phyloP scores from a whole-genome alignment of 345 rosid species.

The Bretschneidera sinensis region DNA sequence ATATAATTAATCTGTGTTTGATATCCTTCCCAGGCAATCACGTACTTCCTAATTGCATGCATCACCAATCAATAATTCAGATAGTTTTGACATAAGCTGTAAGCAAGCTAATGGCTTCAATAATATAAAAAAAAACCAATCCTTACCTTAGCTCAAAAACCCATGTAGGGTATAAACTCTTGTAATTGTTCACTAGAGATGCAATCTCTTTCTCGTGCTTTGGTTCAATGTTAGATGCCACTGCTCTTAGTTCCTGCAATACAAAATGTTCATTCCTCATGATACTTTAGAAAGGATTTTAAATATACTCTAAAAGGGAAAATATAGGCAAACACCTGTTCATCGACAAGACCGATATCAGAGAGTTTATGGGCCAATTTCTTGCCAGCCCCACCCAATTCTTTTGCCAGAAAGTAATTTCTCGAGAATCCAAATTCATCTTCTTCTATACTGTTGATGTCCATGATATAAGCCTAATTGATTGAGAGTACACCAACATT shows the following conservation, averaged over 20 bases:
- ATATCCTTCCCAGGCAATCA: no score
- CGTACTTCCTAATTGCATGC: no score
- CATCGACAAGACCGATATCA: constrained; percentile 70
- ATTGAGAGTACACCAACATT: no score
- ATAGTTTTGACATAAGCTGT: no score
- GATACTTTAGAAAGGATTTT: neutral
- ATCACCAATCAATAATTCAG: no score
- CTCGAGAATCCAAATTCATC: constrained; percentile 82
- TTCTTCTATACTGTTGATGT: constrained; percentile 46
- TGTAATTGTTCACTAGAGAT: constrained; percentile 51
- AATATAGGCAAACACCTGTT: constrained; percentile 45
- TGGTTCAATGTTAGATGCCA: constrained; percentile 42
- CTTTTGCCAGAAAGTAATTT: constrained; percentile 90
- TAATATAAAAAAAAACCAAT: no score
- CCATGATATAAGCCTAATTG: no score
- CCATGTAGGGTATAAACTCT: constrained; percentile 64
- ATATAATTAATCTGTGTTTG: no score
- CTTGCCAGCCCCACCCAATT: constrained; percentile 50
- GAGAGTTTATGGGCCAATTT: constrained; percentile 59
- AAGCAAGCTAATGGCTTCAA: no score
- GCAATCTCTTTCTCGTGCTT: constrained; percentile 62
- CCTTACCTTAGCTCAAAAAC: constrained; percentile 63
- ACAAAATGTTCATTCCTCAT: neutral
- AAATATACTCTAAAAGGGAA: neutral
- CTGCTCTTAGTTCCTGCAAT: constrained; percentile 64